These are phyloP conservation scores for Didymella arachidicola DNA, from an alignment of 2,329 filamentous ascomycete species.

Conservation along the genomic window DNA sequence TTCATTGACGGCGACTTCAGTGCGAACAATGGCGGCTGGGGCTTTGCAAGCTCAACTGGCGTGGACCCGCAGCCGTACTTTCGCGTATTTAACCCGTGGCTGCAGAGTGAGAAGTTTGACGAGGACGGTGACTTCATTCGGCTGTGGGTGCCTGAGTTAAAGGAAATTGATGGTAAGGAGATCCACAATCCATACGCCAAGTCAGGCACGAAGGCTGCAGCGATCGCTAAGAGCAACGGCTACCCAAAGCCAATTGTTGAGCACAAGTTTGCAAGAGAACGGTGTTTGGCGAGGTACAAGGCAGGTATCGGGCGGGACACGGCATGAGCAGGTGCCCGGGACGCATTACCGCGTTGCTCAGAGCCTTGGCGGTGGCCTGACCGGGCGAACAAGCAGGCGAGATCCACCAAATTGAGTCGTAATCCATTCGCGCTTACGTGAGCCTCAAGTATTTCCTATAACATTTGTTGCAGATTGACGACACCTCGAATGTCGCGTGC, in stretches of 20 bases:
- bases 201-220: constrained; percentile 58
- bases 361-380: too few species aligned
- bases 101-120: constrained; percentile 89
- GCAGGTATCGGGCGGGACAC: constrained; percentile 63
- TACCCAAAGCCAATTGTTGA: constrained; percentile 80
- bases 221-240: constrained; percentile 68
- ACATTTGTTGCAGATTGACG: neutral
- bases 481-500: neutral
- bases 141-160: constrained; percentile 81
- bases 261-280: constrained; percentile 73
- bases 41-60: constrained; percentile 71
- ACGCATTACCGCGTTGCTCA: too few species aligned
- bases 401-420: neutral
- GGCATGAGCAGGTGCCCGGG: constrained; percentile 35
- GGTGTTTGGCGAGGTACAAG: constrained; percentile 75
- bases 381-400: too few species aligned
- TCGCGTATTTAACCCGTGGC: constrained; percentile 83
- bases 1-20: constrained; percentile 59
- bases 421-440: neutral
- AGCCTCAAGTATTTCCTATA: neutral
- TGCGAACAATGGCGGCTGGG: constrained; percentile 70
- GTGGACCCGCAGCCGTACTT: constrained; percentile 92
- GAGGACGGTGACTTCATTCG: constrained; percentile 79
- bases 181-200: constrained; percentile 83
- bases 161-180: constrained; percentile 67